A percentile compares a stretch with the other conserved stretches of the same genome.
Evolutionary conservation across 176 grass and related monocot species (phyloP).

Genomic region (Phyllostachys edulis): DNA sequence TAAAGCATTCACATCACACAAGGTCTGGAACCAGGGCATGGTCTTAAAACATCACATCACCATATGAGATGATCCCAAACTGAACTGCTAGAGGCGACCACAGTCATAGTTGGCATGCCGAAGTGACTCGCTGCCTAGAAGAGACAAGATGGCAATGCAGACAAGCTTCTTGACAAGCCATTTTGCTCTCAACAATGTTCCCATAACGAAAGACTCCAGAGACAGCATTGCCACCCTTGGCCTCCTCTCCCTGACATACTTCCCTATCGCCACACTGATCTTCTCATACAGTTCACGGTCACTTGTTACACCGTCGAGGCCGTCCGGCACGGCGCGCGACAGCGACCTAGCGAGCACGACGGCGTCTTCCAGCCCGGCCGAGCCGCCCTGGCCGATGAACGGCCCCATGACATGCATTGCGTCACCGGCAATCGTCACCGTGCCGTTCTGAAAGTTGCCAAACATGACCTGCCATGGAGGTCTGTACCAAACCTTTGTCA

Average conservation of each 20-base stretch:
- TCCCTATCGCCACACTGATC: neutral
- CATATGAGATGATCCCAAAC: too few relatives aligned
- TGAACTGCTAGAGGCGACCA: constrained; percentile 21
- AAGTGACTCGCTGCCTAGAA: constrained; percentile 27
- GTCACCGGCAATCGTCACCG: constrained; percentile 50
- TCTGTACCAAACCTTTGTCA: constrained; percentile 22
- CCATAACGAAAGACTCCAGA: neutral
- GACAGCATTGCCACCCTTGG: neutral
- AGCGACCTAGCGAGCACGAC: constrained; percentile 48
- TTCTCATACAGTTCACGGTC: neutral
- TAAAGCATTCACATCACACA: too few relatives aligned
- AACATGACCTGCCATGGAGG: constrained; percentile 44
- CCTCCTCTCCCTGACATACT: constrained; percentile 47
- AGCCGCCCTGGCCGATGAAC: constrained; percentile 59
- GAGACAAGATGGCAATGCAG: neutral
- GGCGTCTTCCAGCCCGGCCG: constrained; percentile 30
- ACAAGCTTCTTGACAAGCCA: constrained; percentile 32
- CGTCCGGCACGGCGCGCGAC: neutral
- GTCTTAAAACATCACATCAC: too few relatives aligned
- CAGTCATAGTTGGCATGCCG: constrained; percentile 41
- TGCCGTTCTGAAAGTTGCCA: constrained; percentile 30
- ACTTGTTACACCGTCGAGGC: neutral
- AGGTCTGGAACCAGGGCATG: too few relatives aligned
- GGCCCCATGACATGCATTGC: constrained; percentile 59
- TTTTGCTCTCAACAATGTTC: neutral